These are phyloP conservation scores for Pezicula rhizophila DNA, from an alignment of 2,329 filamentous ascomycete species.

Conservation along the genomic window DNA sequence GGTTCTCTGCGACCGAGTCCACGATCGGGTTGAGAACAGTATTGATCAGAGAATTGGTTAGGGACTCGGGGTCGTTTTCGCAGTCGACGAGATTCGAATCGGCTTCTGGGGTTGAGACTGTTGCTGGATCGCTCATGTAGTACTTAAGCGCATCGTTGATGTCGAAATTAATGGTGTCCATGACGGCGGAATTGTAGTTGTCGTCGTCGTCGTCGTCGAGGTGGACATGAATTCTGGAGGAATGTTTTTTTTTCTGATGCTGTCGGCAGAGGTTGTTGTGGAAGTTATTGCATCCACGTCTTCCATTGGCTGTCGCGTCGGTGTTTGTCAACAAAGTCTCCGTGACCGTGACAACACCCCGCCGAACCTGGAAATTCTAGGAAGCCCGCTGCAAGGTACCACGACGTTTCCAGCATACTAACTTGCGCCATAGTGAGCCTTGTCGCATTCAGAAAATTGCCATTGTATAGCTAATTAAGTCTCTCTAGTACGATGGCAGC, in stretches of 20 bases:
- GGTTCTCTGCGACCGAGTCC: conserved; percentile 85
- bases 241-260: conserved; percentile 23
- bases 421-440: not conserved
- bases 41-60: conserved; percentile 75
- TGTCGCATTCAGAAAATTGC: not conserved
- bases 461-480: not conserved
- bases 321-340: too few relatives aligned
- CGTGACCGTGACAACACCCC: not conserved
- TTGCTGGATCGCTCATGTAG: conserved; percentile 88
- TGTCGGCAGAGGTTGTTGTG: conserved; percentile 9
- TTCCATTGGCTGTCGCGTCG: too few relatives aligned
- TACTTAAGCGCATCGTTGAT: conserved; percentile 95
- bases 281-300: too few relatives aligned
- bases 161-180: conserved; percentile 81
- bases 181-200: conserved; percentile 30
- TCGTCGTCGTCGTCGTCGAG: conserved; percentile 7
- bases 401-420: too few relatives aligned
- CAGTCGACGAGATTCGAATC: conserved; percentile 79
- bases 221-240: conserved; percentile 15
- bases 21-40: conserved; percentile 85
- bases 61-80: conserved; percentile 82
- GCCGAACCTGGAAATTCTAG: not conserved
- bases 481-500: conserved; percentile 17
- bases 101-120: conserved; percentile 80
- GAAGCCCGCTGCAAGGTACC: not conserved